Evolutionary conservation across 2,329 filamentous ascomycete species (phyloP), one percentile per base, ranked within the genome.

Genomic region (Neocatenulostroma microsporum): DNA sequence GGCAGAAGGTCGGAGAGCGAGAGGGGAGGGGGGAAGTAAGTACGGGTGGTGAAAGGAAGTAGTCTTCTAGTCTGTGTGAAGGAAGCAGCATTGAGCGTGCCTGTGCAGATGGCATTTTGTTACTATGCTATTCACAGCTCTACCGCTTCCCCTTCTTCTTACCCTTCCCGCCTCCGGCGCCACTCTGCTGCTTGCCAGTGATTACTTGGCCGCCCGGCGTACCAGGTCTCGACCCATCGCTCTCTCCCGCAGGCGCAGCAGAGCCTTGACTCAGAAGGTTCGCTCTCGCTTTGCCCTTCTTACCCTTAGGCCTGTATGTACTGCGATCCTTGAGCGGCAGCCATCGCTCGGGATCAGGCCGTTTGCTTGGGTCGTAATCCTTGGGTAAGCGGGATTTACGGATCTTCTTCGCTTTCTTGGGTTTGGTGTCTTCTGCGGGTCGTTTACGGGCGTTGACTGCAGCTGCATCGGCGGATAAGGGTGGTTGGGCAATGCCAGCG

Each of bases 271-370:
- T 95, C 68, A 48, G 85, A 83, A 43, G 73, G 70, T 4, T 78
- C 80, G 51, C 64, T 62, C 46, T 59, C 52, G 64, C 82, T 82
- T 72, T 87, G 82, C 37, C 85, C 84, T 72, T 94, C 68, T 83
- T 87, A 5, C 87, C 87, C 67, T 91, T 94, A 6, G 88, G 87
- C 31, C 83, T 72, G 63, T 94, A 98, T 26, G 78, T 84, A 50
- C 84, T 91, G 39, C 91, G 75, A 59, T 98, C 91, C 35, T 83
- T 79, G 53, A 96, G 69, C 10, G 91, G 89, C 42, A 98, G 64
- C 91, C 91, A 98, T 45, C 91, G 74, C 63, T 98, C 91, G 0
- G 86, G 80, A 60, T 98, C 91, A 21, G 84, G 75, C 47, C 78
- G 80, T 69, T 87, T 93, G 50, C 73, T 76, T 35, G 84, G 74